Evolutionary conservation across 164 flowering plant genomes (phyloP).

Genomic region (Tetrastigma voinierianum): DNA sequence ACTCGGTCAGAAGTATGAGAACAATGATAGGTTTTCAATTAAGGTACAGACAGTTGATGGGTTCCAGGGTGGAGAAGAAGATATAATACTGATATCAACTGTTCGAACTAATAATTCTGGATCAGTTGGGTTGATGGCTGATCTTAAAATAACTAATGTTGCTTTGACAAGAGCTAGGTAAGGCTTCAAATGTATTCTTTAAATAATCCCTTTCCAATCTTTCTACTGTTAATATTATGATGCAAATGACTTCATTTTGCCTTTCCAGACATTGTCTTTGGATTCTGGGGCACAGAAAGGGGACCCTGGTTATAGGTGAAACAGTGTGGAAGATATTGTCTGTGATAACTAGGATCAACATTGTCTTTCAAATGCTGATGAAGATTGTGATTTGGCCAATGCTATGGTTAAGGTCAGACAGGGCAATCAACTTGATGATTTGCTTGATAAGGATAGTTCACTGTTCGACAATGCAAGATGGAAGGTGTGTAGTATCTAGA

Average conservation of each 20-base stretch:
- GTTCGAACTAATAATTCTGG: slow-evolving; percentile 32
- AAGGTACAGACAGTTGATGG: slow-evolving; percentile 42
- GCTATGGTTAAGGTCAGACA: slow-evolving; percentile 7
- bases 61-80: slow-evolving; percentile 57
- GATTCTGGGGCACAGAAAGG: slow-evolving; percentile 30
- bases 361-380: slow-evolving; percentile 22
- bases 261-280: slow-evolving; percentile 27
- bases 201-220: too few relatives aligned
- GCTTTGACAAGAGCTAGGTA: slow-evolving; percentile 54
- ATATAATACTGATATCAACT: slow-evolving; percentile 45
- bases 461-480: slow-evolving; percentile 22
- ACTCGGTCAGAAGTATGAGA: slow-evolving; percentile 21
- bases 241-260: not conserved
- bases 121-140: slow-evolving; percentile 32
- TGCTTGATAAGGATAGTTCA: slow-evolving; percentile 15
- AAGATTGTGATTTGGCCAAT: slow-evolving; percentile 17
- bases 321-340: slow-evolving; percentile 29
- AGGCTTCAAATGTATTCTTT: too few relatives aligned
- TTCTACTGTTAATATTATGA: not conserved
- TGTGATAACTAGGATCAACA: slow-evolving; percentile 20
- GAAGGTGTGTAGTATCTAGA: slow-evolving; percentile 17
- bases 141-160: slow-evolving; percentile 36
- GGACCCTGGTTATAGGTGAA: slow-evolving; percentile 23
- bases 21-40: slow-evolving; percentile 19
- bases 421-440: slow-evolving; percentile 14